These are phyloP conservation scores for Brassica cretica DNA, from an alignment of 345 rosid species.

Conservation along the genomic window DNA sequence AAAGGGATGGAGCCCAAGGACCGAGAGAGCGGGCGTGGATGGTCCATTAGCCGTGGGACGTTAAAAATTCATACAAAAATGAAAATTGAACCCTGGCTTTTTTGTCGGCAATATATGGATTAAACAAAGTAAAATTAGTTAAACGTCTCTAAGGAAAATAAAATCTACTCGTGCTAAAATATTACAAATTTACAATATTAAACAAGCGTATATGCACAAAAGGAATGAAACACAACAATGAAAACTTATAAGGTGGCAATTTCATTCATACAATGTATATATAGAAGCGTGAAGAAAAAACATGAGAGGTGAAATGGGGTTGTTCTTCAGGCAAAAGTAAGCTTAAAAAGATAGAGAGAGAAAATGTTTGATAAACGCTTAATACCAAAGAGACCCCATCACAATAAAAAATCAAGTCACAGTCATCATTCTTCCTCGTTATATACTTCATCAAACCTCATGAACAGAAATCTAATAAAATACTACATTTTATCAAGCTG, in stretches of 20 bases:
- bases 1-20: no score
- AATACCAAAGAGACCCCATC: conserved; percentile 52
- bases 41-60: no score
- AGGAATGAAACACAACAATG: background rate
- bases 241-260: conserved; percentile 2
- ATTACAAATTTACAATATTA: background rate
- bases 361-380: conserved; percentile 56
- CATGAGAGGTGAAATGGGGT: conserved; percentile 60
- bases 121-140: background rate
- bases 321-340: conserved; percentile 50
- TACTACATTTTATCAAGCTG: conserved; percentile 20
- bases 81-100: background rate
- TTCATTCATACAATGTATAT: background rate
- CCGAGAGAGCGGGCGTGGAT: no score
- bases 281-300: conserved; percentile 53
- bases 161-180: background rate
- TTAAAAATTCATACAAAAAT: no score
- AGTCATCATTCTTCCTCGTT: conserved; percentile 36
- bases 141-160: background rate
- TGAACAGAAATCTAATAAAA: conserved; percentile 18
- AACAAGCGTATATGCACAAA: background rate
- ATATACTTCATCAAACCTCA: conserved; percentile 34
- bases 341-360: conserved; percentile 21
- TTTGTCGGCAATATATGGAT: background rate
- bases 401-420: conserved; percentile 34